Evolutionary conservation across 129 eudicot species (phyloP).

Genomic region (Erigeron canadensis): DNA sequence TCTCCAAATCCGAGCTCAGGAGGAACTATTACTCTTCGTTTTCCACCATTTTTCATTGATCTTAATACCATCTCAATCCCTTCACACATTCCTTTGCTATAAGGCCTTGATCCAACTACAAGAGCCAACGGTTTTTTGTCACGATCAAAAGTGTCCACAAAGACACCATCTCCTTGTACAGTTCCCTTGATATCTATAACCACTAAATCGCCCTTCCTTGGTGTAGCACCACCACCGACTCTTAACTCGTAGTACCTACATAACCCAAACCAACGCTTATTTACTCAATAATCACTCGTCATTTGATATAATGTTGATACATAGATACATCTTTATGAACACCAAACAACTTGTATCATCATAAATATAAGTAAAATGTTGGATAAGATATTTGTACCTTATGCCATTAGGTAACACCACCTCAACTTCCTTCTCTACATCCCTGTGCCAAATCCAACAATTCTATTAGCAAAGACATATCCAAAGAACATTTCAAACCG

Average conservation of each 20-base stretch:
- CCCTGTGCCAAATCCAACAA: conserved; percentile 48
- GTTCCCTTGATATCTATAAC: conserved; percentile 81
- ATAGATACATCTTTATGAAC: not conserved
- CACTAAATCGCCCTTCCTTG: conserved; percentile 76
- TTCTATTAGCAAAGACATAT: not conserved
- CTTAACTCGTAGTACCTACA: conserved; percentile 75
- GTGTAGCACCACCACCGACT: conserved; percentile 85
- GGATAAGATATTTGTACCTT: conserved; percentile 41
- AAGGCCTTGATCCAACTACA: conserved; percentile 87
- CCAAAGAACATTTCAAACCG: too few species aligned
- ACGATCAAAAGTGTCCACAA: conserved; percentile 68
- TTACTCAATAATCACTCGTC: too few species aligned
- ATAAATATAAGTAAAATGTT: not conserved
- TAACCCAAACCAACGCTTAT: not conserved
- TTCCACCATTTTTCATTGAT: conserved; percentile 86
- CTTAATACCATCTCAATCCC: conserved; percentile 69
- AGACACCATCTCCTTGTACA: conserved; percentile 59
- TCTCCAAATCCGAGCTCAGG: conserved; percentile 67
- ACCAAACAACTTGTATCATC: not conserved
- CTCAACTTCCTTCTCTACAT: conserved; percentile 80
- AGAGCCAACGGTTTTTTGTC: conserved; percentile 73
- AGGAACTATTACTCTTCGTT: conserved; percentile 73
- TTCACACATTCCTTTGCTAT: conserved; percentile 87
- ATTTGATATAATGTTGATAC: not conserved
- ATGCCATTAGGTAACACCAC: conserved; percentile 84